A percentile compares a stretch with the other conserved stretches of the same genome.
These are phyloP conservation scores for Ustilago tritici DNA, from an alignment of 1,284 basidiomycete genomes.

Conservation along the genomic window DNA sequence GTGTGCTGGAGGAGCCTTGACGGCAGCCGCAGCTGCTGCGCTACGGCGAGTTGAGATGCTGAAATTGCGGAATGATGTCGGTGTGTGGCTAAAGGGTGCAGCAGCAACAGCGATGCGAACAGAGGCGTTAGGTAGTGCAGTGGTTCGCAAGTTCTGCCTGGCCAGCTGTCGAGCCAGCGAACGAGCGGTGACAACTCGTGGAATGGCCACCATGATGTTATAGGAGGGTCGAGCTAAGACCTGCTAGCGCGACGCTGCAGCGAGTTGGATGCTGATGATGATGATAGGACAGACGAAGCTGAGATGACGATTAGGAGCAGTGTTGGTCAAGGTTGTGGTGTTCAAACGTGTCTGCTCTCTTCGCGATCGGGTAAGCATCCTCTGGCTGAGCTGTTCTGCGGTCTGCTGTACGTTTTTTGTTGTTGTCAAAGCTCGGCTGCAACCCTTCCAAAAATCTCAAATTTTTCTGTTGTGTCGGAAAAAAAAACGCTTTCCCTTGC, in stretches of 20 bases:
- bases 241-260: not conserved
- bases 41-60: constrained; percentile 31
- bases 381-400: constrained; percentile 11
- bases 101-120: constrained; percentile 31
- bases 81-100: constrained; percentile 20
- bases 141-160: constrained; percentile 28
- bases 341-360: not conserved
- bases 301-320: not conserved
- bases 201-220: constrained; percentile 34
- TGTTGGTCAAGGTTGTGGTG: not conserved
- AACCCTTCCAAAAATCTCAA: constrained; percentile 34
- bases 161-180: constrained; percentile 48
- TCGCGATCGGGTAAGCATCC: constrained; percentile 1
- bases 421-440: not conserved
- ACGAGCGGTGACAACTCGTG: constrained; percentile 44
- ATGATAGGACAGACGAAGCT: not conserved
- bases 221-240: not conserved
- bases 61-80: constrained; percentile 29
- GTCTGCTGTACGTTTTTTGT: not conserved
- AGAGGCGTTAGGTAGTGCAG: constrained; percentile 8
- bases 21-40: constrained; percentile 30
- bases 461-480: constrained; percentile 20
- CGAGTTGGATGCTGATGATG: not conserved
- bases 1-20: constrained; percentile 30
- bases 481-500: not conserved